A percentile compares a stretch with the other conserved stretches of the same genome.
Evolutionary conservation across 2,329 filamentous ascomycete species (phyloP).

Genomic region (Chrysoporthe cubensis): DNA sequence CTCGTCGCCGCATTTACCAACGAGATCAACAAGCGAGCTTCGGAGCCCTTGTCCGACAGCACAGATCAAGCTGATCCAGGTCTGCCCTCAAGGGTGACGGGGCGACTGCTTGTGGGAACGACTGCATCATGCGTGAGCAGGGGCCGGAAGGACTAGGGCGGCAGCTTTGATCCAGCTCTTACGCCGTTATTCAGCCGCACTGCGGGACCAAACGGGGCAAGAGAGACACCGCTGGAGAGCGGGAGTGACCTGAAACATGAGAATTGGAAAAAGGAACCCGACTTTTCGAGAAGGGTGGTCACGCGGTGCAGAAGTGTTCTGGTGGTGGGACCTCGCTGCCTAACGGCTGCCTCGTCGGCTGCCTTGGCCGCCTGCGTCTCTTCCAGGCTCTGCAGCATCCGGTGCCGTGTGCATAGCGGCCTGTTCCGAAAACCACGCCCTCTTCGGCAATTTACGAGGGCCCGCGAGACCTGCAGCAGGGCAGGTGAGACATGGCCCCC

Average conservation of each 20-base stretch:
- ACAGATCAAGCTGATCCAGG: slow-evolving; percentile 17
- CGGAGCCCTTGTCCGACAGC: background rate
- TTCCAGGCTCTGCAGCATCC: background rate
- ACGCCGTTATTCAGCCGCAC: slow-evolving; percentile 16
- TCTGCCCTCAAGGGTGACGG: no score
- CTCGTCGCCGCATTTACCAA: slow-evolving; percentile 32
- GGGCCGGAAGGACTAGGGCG: slow-evolving; percentile 20
- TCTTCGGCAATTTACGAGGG: background rate
- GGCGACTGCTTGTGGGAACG: no score
- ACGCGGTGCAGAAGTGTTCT: background rate
- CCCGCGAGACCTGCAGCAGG: background rate
- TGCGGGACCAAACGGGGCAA: background rate
- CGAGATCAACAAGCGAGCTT: background rate
- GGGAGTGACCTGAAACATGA: background rate
- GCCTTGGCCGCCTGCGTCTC: slow-evolving; percentile 1
- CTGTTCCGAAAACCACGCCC: background rate
- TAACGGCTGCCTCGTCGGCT: slow-evolving; percentile 10
- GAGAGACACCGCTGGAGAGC: background rate
- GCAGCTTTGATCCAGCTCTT: slow-evolving; percentile 33
- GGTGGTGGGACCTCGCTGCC: slow-evolving; percentile 1
- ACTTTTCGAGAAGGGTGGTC: background rate
- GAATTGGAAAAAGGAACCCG: background rate
- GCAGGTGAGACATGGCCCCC: slow-evolving; percentile 5
- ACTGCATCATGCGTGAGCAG: background rate
- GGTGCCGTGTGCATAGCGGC: background rate